These are phyloP conservation scores for Podaxis pistillaris DNA, from an alignment of 768 basidiomycete species.

Conservation along the genomic window DNA sequence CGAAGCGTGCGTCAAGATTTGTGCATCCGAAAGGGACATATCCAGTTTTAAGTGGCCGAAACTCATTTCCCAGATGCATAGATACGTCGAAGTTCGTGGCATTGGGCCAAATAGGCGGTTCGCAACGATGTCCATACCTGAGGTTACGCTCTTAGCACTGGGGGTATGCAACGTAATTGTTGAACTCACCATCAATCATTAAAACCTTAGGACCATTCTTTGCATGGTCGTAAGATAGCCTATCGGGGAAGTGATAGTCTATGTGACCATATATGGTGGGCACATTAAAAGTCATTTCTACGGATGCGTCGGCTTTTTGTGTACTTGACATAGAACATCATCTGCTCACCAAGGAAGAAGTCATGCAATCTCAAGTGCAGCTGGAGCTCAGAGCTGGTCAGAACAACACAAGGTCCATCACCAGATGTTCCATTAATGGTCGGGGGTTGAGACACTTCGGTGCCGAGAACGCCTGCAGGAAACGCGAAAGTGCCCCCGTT, in stretches of 20 bases:
- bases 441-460: slow-evolving; percentile 26
- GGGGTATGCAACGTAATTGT: not conserved
- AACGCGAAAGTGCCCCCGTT: slow-evolving; percentile 55
- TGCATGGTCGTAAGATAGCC: slow-evolving; percentile 12
- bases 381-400: slow-evolving; percentile 68
- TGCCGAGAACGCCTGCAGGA: slow-evolving; percentile 71
- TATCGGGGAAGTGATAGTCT: slow-evolving; percentile 40
- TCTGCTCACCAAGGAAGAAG: slow-evolving; percentile 74
- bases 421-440: slow-evolving; percentile 22
- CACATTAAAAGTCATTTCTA: slow-evolving; percentile 80
- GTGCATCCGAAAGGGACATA: slow-evolving; percentile 52
- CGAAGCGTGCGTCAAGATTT: slow-evolving; percentile 49
- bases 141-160: slow-evolving; percentile 6
- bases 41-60: slow-evolving; percentile 61
- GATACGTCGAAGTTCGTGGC: slow-evolving; percentile 80
- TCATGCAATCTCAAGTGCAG: slow-evolving; percentile 80
- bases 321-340: not conserved
- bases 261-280: slow-evolving; percentile 57
- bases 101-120: slow-evolving; percentile 89
- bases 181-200: slow-evolving; percentile 44
- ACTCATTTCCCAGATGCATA: slow-evolving; percentile 92
- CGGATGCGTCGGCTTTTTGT: not conserved
- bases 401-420: slow-evolving; percentile 52
- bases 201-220: slow-evolving; percentile 32
- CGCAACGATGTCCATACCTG: slow-evolving; percentile 76